phyloP scores from a whole-genome alignment of 352 stramenopile genomes.

The Aphanomyces cochlioides region DNA sequence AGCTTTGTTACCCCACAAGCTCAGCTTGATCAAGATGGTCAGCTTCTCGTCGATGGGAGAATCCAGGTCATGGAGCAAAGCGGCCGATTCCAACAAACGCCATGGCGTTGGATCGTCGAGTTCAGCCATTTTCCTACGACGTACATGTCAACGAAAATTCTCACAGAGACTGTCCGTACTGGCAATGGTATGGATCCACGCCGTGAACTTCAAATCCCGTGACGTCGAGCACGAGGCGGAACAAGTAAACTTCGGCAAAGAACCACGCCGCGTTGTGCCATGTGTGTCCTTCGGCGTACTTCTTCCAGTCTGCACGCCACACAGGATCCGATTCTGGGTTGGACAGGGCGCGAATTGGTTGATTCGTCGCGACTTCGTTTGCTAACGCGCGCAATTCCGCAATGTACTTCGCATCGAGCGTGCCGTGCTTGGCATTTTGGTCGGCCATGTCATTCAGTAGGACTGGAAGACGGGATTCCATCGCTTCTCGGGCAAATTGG shows the following conservation, averaged over 20 bases:
- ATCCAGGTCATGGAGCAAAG: slow-evolving; percentile 33
- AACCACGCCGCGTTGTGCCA: slow-evolving; percentile 78
- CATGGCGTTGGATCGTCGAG: slow-evolving; percentile 52
- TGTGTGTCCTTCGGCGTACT: slow-evolving; percentile 43
- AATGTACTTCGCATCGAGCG: slow-evolving; percentile 40
- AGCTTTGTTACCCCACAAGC: slow-evolving; percentile 74
- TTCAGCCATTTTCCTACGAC: slow-evolving; percentile 49
- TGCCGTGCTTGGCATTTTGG: slow-evolving; percentile 40
- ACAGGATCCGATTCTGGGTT: slow-evolving; percentile 38
- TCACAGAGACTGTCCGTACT: slow-evolving; percentile 30
- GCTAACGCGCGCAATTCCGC: slow-evolving; percentile 43
- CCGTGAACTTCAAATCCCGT: slow-evolving; percentile 56
- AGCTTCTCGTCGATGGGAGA: slow-evolving; percentile 39
- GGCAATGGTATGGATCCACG: slow-evolving; percentile 62
- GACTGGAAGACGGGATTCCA: slow-evolving; percentile 50
- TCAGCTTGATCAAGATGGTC: slow-evolving; percentile 59
- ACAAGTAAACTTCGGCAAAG: slow-evolving; percentile 69
- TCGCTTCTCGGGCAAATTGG: slow-evolving; percentile 64
- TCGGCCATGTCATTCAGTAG: slow-evolving; percentile 54
- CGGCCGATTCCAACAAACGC: slow-evolving; percentile 52
- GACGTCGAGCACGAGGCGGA: slow-evolving; percentile 60
- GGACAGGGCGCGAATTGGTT: slow-evolving; percentile 43
- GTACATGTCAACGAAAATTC: not conserved
- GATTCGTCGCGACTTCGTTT: slow-evolving; percentile 44
- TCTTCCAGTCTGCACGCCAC: slow-evolving; percentile 44